Evolutionary conservation across 2,329 filamentous ascomycete genomes (phyloP), one percentile per base, ranked within the genome.

Genomic region (Claviceps monticola): DNA sequence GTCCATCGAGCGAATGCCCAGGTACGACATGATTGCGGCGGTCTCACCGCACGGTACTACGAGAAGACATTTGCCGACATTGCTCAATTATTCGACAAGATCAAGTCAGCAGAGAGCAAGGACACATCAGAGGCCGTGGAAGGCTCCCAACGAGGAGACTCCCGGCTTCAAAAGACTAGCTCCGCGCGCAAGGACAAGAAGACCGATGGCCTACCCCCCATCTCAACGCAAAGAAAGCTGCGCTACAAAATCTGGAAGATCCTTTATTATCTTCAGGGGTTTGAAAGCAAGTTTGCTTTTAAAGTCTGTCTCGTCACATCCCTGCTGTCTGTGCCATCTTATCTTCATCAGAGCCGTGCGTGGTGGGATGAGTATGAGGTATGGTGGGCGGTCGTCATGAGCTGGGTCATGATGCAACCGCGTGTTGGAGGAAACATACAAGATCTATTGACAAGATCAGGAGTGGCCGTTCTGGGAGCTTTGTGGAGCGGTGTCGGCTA

Each of bases 351-450:
- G 11, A 70, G 69, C 51, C 63, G 67, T 41, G 56, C 50, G 1
- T 81, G 78, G 78, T 80, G 76, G 74, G 72, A 79, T 60, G 55
- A 66, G 7, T 71, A 77, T 50, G 74, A 79, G 51, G 68, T 64
- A 9, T 82, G 78, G 78, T 81, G 78, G 78, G 72, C 72, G 13
- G 76, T 80, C 2, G 69, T 74, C 14, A 71, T 77, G 60, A 75
- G 73, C 21, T 80, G 77, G 76, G 65, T 78, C 38, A 75, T 78
- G 62, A 75, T 68, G 50, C 65, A 69, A 48, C 63, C 66, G 9
- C 67, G 75, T 47, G 74, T 78, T 2, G 78, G 78, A 9, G 78
- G 78, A 9, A 81, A 79, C 51, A 58, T 79, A 8, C 75, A 79
- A 57, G 78, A 81, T 59, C 65, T 81, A 21, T 60, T 78, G n/a